Evolutionary conservation across 2,329 filamentous ascomycete species (phyloP), one percentile per base, ranked within the genome.

Genomic region (Rutstroemia sp.): DNA sequence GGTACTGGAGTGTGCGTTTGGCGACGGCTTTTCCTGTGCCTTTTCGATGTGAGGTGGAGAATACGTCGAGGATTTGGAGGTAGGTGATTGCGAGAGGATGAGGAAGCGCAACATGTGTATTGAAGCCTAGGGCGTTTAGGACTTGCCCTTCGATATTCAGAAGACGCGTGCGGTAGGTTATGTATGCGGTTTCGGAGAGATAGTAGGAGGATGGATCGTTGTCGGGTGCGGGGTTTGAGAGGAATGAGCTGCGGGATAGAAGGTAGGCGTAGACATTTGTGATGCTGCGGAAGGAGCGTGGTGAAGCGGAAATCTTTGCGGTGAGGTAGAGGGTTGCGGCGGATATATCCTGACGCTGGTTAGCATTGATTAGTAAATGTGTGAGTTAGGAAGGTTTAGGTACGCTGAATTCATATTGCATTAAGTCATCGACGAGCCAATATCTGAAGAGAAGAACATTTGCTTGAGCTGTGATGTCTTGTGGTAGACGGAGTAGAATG

Each of bases 11-110:
- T 0, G 85, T 81, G 42, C 84, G 80, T 53, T 78, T 76, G 1
- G 88, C 81, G 2, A 95, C 76, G 6, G 72, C 73, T 0, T 80
- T 73, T 2, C 73, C 75, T 44, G 69, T 69, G 2, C 69, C 69
- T 5, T 58, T 60, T 68, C 67, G 64, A 19, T 50, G 38, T 16
- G 8, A 27, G 2, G 46, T 6, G 5, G 53, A 57, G 25, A 84
- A 78, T 48, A 88, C 86, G 57, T 90, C 89, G 17, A 99, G 81
- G 0, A 92, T 87, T 72, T 97, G 92, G 1, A 97, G 81, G 69
- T 97, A 99, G 5, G 92, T 96, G 57, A 97, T 81, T 57, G 89
- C 89, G 14, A 97, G 81, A 0, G 88, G 81, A 67, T 97, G 89
- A 0, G 94, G 94, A 0, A 96, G 78, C 1, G 89, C 84, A 10